A percentile compares a stretch with the other conserved stretches of the same genome.
These are phyloP conservation scores for Metschnikowia drakensbergensis DNA, from an alignment of 805 yeast species.

Conservation along the genomic window DNA sequence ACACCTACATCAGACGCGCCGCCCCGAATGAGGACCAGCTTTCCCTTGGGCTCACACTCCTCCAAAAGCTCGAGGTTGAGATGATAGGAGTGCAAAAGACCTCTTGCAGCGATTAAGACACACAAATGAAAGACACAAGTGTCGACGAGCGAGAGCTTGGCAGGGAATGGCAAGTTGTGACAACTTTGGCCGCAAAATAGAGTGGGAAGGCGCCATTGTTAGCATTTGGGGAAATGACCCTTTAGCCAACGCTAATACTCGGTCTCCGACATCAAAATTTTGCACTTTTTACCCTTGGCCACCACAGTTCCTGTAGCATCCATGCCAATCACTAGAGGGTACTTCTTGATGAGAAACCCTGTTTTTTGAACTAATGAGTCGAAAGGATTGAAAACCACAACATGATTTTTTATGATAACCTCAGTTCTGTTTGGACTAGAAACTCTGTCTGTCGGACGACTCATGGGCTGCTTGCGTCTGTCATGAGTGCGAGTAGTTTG, in stretches of 20 bases:
- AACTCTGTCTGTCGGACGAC: neutral
- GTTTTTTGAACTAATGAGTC: constrained; percentile 6
- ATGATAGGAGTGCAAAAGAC: constrained; percentile 6
- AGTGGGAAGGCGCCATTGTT: constrained; percentile 12
- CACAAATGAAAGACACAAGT: constrained; percentile 9
- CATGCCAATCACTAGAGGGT: constrained; percentile 10
- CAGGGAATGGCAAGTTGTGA: constrained; percentile 7
- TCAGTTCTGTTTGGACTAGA: constrained; percentile 7
- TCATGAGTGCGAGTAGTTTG: neutral
- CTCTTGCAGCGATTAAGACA: constrained; percentile 7
- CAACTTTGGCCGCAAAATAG: constrained; percentile 9
- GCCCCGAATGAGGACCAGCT: constrained; percentile 12
- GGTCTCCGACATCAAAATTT: constrained; percentile 6
- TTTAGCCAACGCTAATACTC: constrained; percentile 10
- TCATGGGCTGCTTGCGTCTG: neutral
- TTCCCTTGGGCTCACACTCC: constrained; percentile 1
- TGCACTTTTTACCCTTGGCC: constrained; percentile 7
- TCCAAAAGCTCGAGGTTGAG: constrained; percentile 7
- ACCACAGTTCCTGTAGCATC: constrained; percentile 10
- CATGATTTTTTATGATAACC: constrained; percentile 8
- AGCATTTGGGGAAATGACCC: constrained; percentile 11
- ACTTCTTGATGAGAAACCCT: constrained; percentile 8
- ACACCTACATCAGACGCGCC: constrained; percentile 13
- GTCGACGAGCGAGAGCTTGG: constrained; percentile 6
- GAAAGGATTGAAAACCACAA: constrained; percentile 9